Evolutionary conservation across 257 asterid species (phyloP).

Genomic region (Capsicum rhomboideum): DNA sequence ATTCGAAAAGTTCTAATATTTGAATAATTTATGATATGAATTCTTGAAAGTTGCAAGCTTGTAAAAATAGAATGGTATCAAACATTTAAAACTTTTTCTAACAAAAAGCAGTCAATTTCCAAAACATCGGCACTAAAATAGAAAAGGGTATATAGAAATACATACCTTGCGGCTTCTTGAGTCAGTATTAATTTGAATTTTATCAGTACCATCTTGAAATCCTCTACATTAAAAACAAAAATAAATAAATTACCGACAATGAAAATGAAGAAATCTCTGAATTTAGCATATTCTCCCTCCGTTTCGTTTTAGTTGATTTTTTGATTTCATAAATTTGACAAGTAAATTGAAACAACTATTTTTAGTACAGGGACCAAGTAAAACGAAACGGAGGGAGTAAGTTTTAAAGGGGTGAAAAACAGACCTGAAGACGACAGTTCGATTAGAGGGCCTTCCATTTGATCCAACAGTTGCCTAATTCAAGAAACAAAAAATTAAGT

Average conservation of each 20-base stretch:
- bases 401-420: background rate
- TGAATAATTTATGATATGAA: background rate
- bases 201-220: constrained; percentile 58
- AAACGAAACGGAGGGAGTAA: too few species aligned
- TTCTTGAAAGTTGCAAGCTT: background rate
- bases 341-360: too few species aligned
- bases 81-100: background rate
- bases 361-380: too few species aligned
- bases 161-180: constrained; percentile 74
- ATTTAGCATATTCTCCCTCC: background rate
- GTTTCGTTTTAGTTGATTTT: too few species aligned
- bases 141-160: background rate
- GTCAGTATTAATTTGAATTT: constrained; percentile 78
- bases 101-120: background rate
- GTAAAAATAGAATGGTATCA: background rate
- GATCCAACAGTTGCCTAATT: constrained; percentile 70
- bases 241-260: background rate
- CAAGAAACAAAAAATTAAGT: background rate
- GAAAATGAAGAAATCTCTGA: background rate
- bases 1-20: background rate
- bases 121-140: background rate
- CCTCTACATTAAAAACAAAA: constrained; percentile 39
- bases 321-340: too few species aligned
- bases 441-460: constrained; percentile 67
- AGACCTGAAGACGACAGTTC: constrained; percentile 95